phyloP scores from a whole-genome alignment of 2,329 filamentous ascomycete species.

The Exophiala phaeomuriformis region DNA sequence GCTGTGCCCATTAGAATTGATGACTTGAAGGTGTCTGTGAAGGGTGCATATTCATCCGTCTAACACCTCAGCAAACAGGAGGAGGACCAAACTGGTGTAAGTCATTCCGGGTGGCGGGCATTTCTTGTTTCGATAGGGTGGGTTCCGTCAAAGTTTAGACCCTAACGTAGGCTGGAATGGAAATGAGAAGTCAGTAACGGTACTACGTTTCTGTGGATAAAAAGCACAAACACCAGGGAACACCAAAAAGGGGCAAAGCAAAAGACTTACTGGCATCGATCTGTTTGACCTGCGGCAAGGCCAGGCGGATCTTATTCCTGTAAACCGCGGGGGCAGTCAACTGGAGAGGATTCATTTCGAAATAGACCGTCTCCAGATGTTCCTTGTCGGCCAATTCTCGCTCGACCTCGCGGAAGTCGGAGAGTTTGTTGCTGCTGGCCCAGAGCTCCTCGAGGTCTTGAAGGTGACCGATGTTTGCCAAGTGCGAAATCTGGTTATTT shows the following conservation, averaged over 20 bases:
- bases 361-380: conserved; percentile 81
- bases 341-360: conserved; percentile 91
- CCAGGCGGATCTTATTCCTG: conserved; percentile 83
- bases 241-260: neutral
- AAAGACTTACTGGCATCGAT: conserved; percentile 87
- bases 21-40: no score
- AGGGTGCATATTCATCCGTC: no score
- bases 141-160: no score
- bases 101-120: no score
- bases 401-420: conserved; percentile 74
- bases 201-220: no score
- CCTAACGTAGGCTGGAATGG: no score
- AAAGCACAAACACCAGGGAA: no score
- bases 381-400: conserved; percentile 69
- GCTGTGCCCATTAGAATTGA: no score
- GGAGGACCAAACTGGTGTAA: no score
- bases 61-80: no score
- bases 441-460: conserved; percentile 78
- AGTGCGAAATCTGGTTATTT: conserved; percentile 71
- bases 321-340: conserved; percentile 72
- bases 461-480: conserved; percentile 64
- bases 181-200: no score
- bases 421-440: conserved; percentile 81
- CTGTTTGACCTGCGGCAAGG: conserved; percentile 79
- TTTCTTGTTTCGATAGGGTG: no score